Evolutionary conservation across 2,329 filamentous ascomycete species (phyloP).

Genomic region (Lithohypha guttulata): DNA sequence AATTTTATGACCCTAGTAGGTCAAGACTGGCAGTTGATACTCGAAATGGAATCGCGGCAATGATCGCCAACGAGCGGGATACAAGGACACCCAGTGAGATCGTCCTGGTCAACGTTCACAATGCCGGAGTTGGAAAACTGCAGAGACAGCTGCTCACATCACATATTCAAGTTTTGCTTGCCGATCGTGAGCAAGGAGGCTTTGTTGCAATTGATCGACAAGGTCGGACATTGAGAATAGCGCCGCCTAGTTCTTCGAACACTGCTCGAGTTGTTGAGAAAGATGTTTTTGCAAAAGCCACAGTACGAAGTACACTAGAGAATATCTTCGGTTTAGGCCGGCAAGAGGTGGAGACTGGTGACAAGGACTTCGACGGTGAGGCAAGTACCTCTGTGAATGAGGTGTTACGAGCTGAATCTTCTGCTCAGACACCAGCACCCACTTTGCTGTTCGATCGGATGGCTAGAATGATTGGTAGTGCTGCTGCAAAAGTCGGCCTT

Average conservation of each 20-base stretch:
- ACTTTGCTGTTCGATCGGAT: slow-evolving; percentile 18
- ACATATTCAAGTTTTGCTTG: slow-evolving; percentile 3
- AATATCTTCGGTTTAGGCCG: slow-evolving; percentile 5
- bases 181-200: slow-evolving; percentile 3
- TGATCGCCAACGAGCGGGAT: slow-evolving; percentile 10
- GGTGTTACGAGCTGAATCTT: slow-evolving; percentile 13
- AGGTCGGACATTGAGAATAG: background rate
- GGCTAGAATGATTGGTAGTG: background rate
- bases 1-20: background rate
- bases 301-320: slow-evolving; percentile 4
- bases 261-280: background rate
- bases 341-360: background rate
- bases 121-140: background rate
- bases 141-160: background rate
- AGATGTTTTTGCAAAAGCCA: background rate
- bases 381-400: slow-evolving; percentile 8
- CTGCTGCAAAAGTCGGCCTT: background rate
- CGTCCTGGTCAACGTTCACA: slow-evolving; percentile 1
- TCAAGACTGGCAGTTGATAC: slow-evolving; percentile 13
- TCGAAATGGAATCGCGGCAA: slow-evolving; percentile 14
- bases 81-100: background rate
- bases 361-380: background rate
- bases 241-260: background rate
- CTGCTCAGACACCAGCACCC: slow-evolving; percentile 13
- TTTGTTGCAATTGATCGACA: slow-evolving; percentile 5